Base-by-base conservation (phyloP, 192 early-diverging fungal genomes). In the Dimargaris xerosporica region DNA sequence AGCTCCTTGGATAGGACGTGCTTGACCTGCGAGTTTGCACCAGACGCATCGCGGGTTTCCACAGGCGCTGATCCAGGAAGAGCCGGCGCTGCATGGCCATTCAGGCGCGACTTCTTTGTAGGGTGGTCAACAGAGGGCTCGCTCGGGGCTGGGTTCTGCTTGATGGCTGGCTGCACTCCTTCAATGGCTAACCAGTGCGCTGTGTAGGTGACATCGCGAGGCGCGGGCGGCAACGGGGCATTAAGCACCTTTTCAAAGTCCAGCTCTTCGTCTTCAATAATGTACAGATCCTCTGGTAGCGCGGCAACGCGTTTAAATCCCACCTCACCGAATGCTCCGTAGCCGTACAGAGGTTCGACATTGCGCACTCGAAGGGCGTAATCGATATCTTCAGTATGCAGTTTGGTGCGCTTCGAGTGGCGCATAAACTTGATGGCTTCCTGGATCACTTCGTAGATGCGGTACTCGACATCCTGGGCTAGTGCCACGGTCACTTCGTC, bases 161-260 rank as follows among this genome's bases (percentile, higher is more conserved):
- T 85, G 65, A 94, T 96, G 13, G 85, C 78, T 16, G 96, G 96
- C 70, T 99, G 96, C 16, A 98, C 93, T n/a, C 96, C 96, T 63
- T 98, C 96, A 63, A 99, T 88, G 1, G 96, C 95, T n/a, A 99
- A 78, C 93, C 93, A 98, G 66, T 98, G 95, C 12, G 87, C 91
- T 0, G 93, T 94, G 64, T 86, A 91, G 3, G 85, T 82, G 0
- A 91, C 79, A 39, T 96, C 92, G 3, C 91, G 76, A 2, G 96
- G 96, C 1, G 95, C 88, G 58, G 84, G 84, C 0, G 96, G 96
- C 17, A 99, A 69, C 0, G 91, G 88, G 16, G 80, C 80, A 46
- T 86, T 85, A 0, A 99, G 75, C 17, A 96, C 69, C 15, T 84
- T 83, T 56, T 98, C 95, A 46, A 99, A 82, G 64, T 95, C 91